Conservation (phyloP, 441 rosid species). For the Codiaeum variegatum region DNA sequence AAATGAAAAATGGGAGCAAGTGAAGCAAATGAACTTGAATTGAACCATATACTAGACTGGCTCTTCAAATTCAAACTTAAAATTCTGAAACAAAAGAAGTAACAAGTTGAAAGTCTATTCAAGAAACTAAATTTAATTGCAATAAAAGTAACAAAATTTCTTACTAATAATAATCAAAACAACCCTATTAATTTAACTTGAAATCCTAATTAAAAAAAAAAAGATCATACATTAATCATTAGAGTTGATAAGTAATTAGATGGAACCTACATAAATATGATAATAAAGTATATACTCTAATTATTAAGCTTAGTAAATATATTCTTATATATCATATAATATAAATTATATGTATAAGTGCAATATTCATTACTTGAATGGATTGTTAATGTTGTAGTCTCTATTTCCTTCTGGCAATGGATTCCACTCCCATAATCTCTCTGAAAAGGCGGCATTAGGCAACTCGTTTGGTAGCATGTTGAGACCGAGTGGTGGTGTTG, state of each 20-base stretch:
- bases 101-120: background rate
- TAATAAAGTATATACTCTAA: slow-evolving; percentile 2
- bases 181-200: background rate
- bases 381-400: slow-evolving; percentile 45
- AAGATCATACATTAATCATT: slow-evolving; percentile 6
- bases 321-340: background rate
- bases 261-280: background rate
- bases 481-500: slow-evolving; percentile 31
- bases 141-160: slow-evolving; percentile 1
- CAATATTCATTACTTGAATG: slow-evolving; percentile 53
- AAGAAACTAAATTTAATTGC: background rate
- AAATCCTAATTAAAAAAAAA: slow-evolving; percentile 19
- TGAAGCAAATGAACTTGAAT: too few species aligned
- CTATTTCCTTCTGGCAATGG: slow-evolving; percentile 55
- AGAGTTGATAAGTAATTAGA: slow-evolving; percentile 4
- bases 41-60: background rate
- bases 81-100: background rate
- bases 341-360: background rate
- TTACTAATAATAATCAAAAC: background rate
- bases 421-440: slow-evolving; percentile 84
- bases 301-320: background rate
- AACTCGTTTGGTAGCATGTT: slow-evolving; percentile 42
- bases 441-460: slow-evolving; percentile 48
- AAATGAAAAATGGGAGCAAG: too few species aligned
- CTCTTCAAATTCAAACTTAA: background rate